A percentile compares a stretch with the other conserved stretches of the same genome.
Conservation (phyloP, 148 eudicot genomes). For the Rhododendron henanense region DNA sequence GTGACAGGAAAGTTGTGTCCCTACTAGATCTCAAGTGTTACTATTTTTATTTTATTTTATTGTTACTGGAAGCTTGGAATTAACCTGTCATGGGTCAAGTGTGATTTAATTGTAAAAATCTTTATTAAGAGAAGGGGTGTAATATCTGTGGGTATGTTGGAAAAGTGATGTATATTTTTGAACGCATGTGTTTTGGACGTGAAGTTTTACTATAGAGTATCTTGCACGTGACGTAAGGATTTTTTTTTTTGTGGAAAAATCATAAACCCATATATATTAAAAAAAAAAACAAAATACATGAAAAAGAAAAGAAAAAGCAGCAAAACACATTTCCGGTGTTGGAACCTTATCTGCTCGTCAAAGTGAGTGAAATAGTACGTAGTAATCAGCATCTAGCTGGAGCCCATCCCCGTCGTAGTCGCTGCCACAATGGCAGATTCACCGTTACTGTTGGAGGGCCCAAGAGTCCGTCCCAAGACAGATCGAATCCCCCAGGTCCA, state of each 20-base stretch:
- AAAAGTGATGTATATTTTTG: not conserved
- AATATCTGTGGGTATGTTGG: not conserved
- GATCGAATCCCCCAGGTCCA: no score
- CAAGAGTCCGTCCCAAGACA: not conserved
- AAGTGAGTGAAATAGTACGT: no score
- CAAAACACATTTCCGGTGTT: no score
- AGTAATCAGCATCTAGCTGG: no score
- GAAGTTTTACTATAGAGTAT: not conserved
- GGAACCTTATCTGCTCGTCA: no score
- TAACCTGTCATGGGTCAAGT: not conserved
- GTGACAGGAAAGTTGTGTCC: not conserved
- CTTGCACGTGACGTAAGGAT: not conserved
- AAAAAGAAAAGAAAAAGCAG: no score
- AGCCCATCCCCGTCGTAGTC: not conserved
- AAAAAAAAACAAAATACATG: no score
- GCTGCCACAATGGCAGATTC: not conserved
- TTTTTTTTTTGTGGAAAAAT: no score
- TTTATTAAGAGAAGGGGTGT: not conserved
- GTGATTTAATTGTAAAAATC: not conserved
- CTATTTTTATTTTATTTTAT: not conserved
- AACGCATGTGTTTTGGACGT: not conserved
- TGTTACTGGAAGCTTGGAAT: not conserved
- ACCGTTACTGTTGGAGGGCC: no score
- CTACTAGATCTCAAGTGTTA: not conserved
- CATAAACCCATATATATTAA: no score